These are phyloP conservation scores for Nectriaceae sp. DNA, from an alignment of 2,329 filamentous ascomycete genomes.

Conservation along the genomic window DNA sequence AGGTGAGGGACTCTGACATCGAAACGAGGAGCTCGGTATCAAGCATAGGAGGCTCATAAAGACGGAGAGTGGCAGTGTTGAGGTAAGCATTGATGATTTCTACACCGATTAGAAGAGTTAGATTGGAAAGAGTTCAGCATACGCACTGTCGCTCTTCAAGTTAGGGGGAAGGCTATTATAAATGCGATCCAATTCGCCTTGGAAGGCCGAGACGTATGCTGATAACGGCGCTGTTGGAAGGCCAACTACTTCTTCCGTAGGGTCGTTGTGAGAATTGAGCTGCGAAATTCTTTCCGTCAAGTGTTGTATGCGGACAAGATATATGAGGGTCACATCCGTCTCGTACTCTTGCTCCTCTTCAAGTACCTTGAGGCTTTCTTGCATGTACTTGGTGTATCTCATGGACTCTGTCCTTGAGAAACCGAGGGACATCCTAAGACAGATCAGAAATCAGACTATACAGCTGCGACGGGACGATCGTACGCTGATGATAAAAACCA, in stretches of 20 bases:
- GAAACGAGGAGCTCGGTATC: slow-evolving; percentile 42
- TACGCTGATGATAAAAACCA: slow-evolving; percentile 58
- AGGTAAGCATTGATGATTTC: slow-evolving; percentile 43
- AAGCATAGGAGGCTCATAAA: slow-evolving; percentile 50
- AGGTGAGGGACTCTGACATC: slow-evolving; percentile 45
- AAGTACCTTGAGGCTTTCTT: slow-evolving; percentile 50
- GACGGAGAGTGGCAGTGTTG: slow-evolving; percentile 42
- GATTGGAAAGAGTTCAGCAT: rapidly evolving
- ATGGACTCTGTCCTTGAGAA: slow-evolving; percentile 49
- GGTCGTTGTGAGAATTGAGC: slow-evolving; percentile 38
- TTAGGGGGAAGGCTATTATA: slow-evolving; percentile 35
- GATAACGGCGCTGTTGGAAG: slow-evolving; percentile 43
- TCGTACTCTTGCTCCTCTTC: slow-evolving; percentile 46
- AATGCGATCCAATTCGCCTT: slow-evolving; percentile 46
- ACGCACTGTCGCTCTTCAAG: slow-evolving; percentile 42
- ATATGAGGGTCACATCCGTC: slow-evolving; percentile 47
- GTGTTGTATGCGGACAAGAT: slow-evolving; percentile 51
- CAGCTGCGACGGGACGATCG: slow-evolving; percentile 14
- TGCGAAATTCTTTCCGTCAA: slow-evolving; percentile 52
- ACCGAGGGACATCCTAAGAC: slow-evolving; percentile 41
- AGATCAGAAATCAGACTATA: slow-evolving; percentile 8
- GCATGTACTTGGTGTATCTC: slow-evolving; percentile 54
- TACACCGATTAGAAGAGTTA: slow-evolving; percentile 10
- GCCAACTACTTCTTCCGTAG: slow-evolving; percentile 34
- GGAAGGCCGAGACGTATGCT: slow-evolving; percentile 49